Conservation (phyloP, 2,329 filamentous ascomycete species). For the Penicillium concentricum region DNA sequence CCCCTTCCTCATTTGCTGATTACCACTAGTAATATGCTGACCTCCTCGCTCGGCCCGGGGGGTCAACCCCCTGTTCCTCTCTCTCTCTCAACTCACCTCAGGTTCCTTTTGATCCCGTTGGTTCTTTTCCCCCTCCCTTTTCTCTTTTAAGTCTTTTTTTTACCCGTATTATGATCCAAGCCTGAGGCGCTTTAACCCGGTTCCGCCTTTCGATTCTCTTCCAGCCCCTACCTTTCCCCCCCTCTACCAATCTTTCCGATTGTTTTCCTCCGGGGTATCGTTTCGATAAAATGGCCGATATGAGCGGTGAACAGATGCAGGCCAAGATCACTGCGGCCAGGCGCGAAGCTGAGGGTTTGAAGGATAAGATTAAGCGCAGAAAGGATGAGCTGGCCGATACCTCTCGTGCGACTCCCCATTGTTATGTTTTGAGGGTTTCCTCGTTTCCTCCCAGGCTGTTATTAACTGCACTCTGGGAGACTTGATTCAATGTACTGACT, state of each 20-base stretch:
- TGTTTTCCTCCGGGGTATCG: slow-evolving; percentile 25
- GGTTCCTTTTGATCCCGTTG: slow-evolving; percentile 6
- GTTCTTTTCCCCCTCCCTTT: slow-evolving; percentile 4
- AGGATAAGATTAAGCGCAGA: slow-evolving; percentile 99
- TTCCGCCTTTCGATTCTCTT: slow-evolving; percentile 17
- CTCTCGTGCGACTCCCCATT: slow-evolving; percentile 69
- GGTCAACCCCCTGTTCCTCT: slow-evolving; percentile 10
- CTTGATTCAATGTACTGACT: slow-evolving; percentile 12
- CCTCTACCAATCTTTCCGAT: slow-evolving; percentile 6
- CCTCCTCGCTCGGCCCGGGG: slow-evolving; percentile 2
- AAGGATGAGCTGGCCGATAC: slow-evolving; percentile 99
- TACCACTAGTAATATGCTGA: slow-evolving; percentile 15
- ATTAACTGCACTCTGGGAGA: background rate
- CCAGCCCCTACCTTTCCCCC: slow-evolving; percentile 12
- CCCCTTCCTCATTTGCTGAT: slow-evolving; percentile 1
- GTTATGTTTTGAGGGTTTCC: background rate
- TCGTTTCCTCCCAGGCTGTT: background rate
- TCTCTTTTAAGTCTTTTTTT: slow-evolving; percentile 5
- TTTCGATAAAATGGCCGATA: slow-evolving; percentile 46
- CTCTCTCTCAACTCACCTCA: background rate
- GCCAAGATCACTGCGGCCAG: slow-evolving; percentile 87
- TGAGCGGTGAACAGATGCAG: slow-evolving; percentile 69
- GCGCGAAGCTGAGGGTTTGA: slow-evolving; percentile 95
- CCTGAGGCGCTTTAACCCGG: slow-evolving; percentile 18
- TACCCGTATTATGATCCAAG: slow-evolving; percentile 24